Percentiles rank a stretch among this genome's conserved stretches.
phyloP scores from a whole-genome alignment of 202 grass and related monocot genomes.

The Setaria italica region DNA sequence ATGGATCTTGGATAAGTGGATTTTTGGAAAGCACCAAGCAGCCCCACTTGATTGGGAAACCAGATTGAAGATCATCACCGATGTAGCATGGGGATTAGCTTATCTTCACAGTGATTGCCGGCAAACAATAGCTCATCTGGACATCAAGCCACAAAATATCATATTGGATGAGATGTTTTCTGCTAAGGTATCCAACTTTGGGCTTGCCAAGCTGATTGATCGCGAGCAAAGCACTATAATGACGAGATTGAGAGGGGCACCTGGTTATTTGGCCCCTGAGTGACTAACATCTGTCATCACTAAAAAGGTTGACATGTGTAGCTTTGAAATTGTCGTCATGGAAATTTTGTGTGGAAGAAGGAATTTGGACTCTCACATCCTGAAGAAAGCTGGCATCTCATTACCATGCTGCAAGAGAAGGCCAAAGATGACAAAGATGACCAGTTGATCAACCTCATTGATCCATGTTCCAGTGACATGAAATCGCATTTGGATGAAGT shows the following conservation, averaged over 20 bases:
- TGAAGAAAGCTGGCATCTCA: constrained; percentile 51
- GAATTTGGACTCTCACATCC: constrained; percentile 54
- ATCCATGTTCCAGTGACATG: constrained; percentile 37
- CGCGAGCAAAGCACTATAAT: constrained; percentile 53
- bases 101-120: constrained; percentile 65
- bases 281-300: constrained; percentile 56
- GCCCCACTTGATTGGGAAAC: constrained; percentile 53
- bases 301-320: constrained; percentile 56
- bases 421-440: constrained; percentile 11
- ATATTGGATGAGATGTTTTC: constrained; percentile 53
- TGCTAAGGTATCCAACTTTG: constrained; percentile 63
- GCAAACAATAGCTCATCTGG: constrained; percentile 62
- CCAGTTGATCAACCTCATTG: constrained; percentile 38
- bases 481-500: constrained; percentile 51
- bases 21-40: constrained; percentile 39
- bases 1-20: constrained; percentile 27
- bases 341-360: constrained; percentile 65
- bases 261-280: constrained; percentile 60
- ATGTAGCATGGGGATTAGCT: constrained; percentile 48
- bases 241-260: constrained; percentile 58
- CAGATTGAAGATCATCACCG: constrained; percentile 46
- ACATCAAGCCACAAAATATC: constrained; percentile 69
- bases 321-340: constrained; percentile 56
- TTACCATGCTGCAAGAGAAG: constrained; percentile 57
- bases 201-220: constrained; percentile 64